Percentiles rank a stretch among this genome's conserved stretches.
phyloP scores from a whole-genome alignment of 257 asterid species.

The Linderniella brevidens region DNA sequence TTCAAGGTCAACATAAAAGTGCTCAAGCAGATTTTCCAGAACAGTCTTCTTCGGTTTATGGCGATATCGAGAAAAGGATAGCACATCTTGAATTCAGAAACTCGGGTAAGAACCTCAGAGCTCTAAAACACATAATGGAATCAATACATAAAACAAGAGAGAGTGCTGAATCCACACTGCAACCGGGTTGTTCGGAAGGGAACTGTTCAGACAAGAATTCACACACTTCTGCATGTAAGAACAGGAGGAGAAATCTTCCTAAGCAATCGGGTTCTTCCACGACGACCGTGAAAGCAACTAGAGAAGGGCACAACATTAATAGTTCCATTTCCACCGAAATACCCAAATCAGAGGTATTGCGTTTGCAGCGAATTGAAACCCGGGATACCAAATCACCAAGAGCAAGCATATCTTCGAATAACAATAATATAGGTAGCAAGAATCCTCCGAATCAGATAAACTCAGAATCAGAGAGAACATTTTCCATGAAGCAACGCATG shows the following conservation, averaged over 20 bases:
- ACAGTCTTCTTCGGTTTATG: conserved; percentile 48
- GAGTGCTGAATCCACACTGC: conserved; percentile 28
- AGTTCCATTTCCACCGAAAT: conserved; percentile 16
- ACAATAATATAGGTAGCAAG: conserved; percentile 16
- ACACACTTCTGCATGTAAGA: conserved; percentile 13
- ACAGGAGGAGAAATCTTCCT: conserved; percentile 17
- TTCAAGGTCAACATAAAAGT: conserved; percentile 20
- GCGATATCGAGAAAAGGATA: conserved; percentile 76
- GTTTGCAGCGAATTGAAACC: conserved; percentile 19
- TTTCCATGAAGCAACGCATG: conserved; percentile 11
- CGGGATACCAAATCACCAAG: conserved; percentile 12
- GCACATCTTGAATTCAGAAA: conserved; percentile 62
- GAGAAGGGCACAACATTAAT: conserved; percentile 15
- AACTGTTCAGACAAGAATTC: conserved; percentile 15
- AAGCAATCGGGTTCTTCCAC: conserved; percentile 25
- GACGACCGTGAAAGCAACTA: conserved; percentile 27
- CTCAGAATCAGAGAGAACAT: conserved; percentile 8
- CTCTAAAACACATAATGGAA: conserved; percentile 84
- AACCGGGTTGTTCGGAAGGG: conserved; percentile 21
- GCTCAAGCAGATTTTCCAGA: conserved; percentile 17
- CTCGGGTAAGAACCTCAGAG: conserved; percentile 83
- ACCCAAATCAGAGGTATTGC: conserved; percentile 14
- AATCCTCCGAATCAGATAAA: conserved; percentile 11
- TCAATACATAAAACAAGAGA: conserved; percentile 67
- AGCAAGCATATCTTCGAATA: conserved; percentile 16